A percentile compares a stretch with the other conserved stretches of the same genome.
phyloP scores from a whole-genome alignment of 805 yeast genomes.

The Sporopachydermia quercuum region DNA sequence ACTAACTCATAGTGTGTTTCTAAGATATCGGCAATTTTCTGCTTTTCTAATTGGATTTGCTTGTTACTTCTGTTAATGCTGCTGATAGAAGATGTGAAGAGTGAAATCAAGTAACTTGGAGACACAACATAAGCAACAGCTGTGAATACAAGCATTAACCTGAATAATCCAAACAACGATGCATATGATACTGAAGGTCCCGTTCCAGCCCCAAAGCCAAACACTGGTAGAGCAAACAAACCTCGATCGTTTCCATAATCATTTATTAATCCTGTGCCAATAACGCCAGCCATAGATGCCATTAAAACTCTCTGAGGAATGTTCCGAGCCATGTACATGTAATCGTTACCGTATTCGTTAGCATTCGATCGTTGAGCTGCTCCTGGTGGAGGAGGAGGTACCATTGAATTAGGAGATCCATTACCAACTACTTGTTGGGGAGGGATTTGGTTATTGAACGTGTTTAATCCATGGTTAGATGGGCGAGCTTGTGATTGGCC shows the following conservation, averaged over 20 bases:
- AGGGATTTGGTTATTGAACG: not conserved
- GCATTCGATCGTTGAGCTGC: not conserved
- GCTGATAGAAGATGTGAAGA: not conserved
- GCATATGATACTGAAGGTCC: not conserved
- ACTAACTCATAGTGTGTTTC: not conserved
- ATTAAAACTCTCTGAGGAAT: constrained; percentile 17
- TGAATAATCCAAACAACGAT: not conserved
- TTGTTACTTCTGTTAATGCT: not conserved
- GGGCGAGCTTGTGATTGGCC: not conserved
- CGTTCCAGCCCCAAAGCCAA: constrained; percentile 1
- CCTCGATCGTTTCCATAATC: constrained; percentile 13
- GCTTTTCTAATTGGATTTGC: not conserved
- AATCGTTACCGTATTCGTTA: not conserved
- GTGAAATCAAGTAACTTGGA: not conserved
- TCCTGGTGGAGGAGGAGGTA: not conserved
- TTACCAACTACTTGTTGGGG: not conserved
- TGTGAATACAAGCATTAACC: not conserved
- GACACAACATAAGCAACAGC: not conserved
- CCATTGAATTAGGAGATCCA: not conserved
- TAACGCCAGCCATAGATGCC: constrained; percentile 22
- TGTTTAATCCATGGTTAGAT: not conserved
- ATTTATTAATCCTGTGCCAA: constrained; percentile 16
- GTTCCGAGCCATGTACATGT: not conserved
- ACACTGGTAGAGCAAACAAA: constrained; percentile 16
- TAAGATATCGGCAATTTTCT: not conserved